Percentiles rank a stretch among this genome's conserved stretches.
Conservation (phyloP, 1,284 basidiomycete genomes). For the Schizophyllum commune region DNA sequence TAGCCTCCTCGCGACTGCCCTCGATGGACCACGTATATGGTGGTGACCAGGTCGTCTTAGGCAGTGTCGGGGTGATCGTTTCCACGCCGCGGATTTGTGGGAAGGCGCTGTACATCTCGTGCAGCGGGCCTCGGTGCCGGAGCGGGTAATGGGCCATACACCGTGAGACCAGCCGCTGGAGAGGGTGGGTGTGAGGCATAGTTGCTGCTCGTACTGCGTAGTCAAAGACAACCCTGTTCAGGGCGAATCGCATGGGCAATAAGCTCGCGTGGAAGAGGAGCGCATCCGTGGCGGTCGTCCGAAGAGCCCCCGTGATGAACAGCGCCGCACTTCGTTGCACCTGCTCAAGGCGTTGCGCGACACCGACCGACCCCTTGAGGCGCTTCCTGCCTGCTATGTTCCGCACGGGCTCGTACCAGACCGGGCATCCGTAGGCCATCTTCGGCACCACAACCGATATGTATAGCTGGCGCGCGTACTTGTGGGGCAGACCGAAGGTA, state of each 20-base stretch:
- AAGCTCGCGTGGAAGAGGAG: constrained; percentile 10
- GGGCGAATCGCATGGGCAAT: constrained; percentile 6
- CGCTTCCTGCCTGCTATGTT: background rate
- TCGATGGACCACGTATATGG: constrained; percentile 6
- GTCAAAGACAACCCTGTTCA: constrained; percentile 6
- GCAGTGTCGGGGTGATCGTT: constrained; percentile 8
- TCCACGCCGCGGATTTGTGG: constrained; percentile 9
- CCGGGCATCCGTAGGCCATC: constrained; percentile 1
- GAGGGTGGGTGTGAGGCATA: too few species aligned
- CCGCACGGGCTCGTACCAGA: constrained; percentile 3
- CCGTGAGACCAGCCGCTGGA: too few species aligned
- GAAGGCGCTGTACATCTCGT: constrained; percentile 11
- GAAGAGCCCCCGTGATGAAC: constrained; percentile 13
- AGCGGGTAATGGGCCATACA: constrained; percentile 9
- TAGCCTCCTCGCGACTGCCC: constrained; percentile 2
- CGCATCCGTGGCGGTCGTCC: constrained; percentile 10
- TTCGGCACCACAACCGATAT: constrained; percentile 1
- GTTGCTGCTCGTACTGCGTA: constrained; percentile 6
- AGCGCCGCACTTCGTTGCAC: constrained; percentile 4
- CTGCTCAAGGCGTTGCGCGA: background rate
- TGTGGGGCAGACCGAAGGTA: too few species aligned
- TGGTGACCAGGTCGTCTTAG: constrained; percentile 1
- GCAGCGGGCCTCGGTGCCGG: constrained; percentile 7
- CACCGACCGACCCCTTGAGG: background rate
- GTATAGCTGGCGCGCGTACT: constrained; percentile 1